These are phyloP conservation scores for Aspergillus cavernicola DNA, from an alignment of 495 filamentous ascomycete species.

Conservation along the genomic window DNA sequence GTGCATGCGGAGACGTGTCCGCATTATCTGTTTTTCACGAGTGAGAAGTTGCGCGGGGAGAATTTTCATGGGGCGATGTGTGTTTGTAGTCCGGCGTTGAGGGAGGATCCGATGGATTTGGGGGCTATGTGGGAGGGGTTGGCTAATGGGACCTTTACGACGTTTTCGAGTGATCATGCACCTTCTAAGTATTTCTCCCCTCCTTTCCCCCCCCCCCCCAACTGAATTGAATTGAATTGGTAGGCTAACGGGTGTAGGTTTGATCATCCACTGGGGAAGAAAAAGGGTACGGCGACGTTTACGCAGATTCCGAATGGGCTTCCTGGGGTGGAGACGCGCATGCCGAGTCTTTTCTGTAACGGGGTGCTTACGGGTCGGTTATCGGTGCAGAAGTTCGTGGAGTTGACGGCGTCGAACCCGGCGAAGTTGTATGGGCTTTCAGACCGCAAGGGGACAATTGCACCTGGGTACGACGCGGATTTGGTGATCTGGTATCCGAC, in stretches of 20 bases:
- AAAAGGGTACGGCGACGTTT: conserved; percentile 29
- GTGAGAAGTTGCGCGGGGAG: conserved; percentile 44
- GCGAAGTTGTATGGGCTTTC: conserved; percentile 60
- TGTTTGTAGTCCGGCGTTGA: conserved; percentile 46
- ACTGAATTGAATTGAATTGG: not conserved
- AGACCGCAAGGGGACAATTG: conserved; percentile 51
- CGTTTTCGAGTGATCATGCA: conserved; percentile 40
- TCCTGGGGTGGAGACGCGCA: conserved; percentile 58
- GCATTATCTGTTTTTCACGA: conserved; percentile 60
- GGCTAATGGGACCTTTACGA: conserved; percentile 46
- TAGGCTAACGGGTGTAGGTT: conserved; percentile 7
- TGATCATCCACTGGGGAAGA: conserved; percentile 36
- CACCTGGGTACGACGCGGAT: conserved; percentile 51
- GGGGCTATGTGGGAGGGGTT: conserved; percentile 43
- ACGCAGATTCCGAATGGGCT: conserved; percentile 53
- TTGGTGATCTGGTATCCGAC: conserved; percentile 42
- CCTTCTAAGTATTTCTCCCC: conserved; percentile 34
- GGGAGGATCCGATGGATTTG: conserved; percentile 32
- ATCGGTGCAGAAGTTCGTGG: conserved; percentile 52
- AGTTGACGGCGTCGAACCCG: conserved; percentile 53
- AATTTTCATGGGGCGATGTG: conserved; percentile 54
- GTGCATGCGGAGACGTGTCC: conserved; percentile 64
- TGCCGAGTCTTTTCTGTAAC: conserved; percentile 41
- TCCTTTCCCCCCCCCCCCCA: not conserved
- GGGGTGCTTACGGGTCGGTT: conserved; percentile 38